Base-by-base conservation (phyloP, 2,329 filamentous ascomycete genomes). In the Penicillium oxalicum region DNA sequence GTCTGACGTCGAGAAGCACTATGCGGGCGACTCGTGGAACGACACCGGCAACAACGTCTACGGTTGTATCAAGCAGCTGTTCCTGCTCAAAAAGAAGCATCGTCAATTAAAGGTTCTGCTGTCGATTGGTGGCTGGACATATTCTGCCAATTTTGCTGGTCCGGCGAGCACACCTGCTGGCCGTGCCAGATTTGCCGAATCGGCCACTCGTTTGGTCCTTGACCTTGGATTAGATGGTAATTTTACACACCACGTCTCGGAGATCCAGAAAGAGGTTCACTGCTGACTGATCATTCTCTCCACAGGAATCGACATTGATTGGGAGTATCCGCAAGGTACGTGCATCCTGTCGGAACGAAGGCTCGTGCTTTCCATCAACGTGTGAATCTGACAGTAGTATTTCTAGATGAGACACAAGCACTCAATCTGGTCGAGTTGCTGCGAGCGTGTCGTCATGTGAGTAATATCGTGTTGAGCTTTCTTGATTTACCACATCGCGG, bases 121-220 rank as follows among this genome's bases (percentile, higher is more conserved):
- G 4, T 90, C 86, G 46, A 88, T 94, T 51, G 89, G 89, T 36
- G 89, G 89, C 12, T 93, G 84, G 82, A 87, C 82, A 0, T 87
- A 85, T 66, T 86, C 83, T 2, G 67, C 79, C 67, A 91, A 91
- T 70, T 93, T 95, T 69, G 74, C 78, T 2, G 70, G 65, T n/a
- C 86, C 88, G 0, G 81, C 81, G 0, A 78, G 77, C 1, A 83
- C 81, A 0, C 72, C 75, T 0, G 68, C 72, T 1, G 80, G 82
- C 3, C 77, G 87, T 5, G 70, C 72, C 55, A 76, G 54, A 3
- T 91, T 94, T 61, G 87, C 86, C 1, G 73, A 76, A 38, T 80
- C 80, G 25, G 82, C 86, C 25, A 84, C 95, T 1, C 76, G 82
- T 24, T 72, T 95, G 27, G 74, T 96, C 63, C 85, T 86, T 64